Conservation (phyloP, 208 protist species). For the Cochliopodium minus region DNA sequence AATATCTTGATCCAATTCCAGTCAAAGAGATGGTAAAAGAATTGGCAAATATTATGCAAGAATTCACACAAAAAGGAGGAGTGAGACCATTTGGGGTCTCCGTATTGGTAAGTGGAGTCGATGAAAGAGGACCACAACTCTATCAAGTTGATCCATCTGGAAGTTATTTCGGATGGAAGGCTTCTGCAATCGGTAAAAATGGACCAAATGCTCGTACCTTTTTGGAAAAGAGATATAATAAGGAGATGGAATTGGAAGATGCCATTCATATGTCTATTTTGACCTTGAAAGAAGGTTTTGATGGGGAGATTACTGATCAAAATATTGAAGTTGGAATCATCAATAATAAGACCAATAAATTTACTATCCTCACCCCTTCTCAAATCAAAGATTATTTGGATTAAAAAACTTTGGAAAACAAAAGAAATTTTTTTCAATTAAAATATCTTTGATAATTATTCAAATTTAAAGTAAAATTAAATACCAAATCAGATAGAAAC, state of each 20-base stretch:
- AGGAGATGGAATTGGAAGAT: conserved; percentile 96
- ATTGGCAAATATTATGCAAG: conserved; percentile 91
- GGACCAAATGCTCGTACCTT: conserved; percentile 88
- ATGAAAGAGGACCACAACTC: conserved; percentile 76
- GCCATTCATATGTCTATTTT: conserved; percentile 95
- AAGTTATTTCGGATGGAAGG: conserved; percentile 98
- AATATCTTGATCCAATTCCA: conserved; percentile 83
- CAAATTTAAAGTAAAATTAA: no score
- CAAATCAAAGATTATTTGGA: conserved; percentile 72
- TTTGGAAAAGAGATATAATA: conserved; percentile 93
- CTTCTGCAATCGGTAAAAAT: conserved; percentile 93
- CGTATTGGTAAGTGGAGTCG: conserved; percentile 91
- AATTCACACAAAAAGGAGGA: conserved; percentile 95
- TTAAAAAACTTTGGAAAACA: no score
- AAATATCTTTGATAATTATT: no score
- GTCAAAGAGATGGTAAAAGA: conserved; percentile 78
- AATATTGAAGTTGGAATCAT: conserved; percentile 97
- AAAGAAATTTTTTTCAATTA: no score
- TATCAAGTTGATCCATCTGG: conserved; percentile 97
- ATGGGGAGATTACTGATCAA: conserved; percentile 81
- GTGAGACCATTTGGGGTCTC: conserved; percentile 98
- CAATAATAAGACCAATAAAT: conserved; percentile 26
- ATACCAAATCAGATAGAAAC: no score
- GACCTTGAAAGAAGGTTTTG: conserved; percentile 88
- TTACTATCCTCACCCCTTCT: conserved; percentile 38